Conservation (phyloP, 306 rosid species). For the Quercus cerris region DNA sequence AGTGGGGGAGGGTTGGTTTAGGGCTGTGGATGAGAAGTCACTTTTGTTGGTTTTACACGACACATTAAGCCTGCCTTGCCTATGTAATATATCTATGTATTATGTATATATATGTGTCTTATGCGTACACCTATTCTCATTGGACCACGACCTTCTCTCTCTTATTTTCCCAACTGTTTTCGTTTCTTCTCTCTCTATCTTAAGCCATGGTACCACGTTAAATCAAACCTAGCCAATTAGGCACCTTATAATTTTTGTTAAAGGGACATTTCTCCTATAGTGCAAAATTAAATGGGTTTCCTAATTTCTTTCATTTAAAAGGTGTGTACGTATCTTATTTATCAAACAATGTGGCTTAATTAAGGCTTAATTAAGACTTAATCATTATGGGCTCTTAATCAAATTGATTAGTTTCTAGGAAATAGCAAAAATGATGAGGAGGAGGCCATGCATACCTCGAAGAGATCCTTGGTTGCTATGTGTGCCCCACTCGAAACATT, state of each 20-base stretch:
- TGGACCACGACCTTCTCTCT: constrained; percentile 14
- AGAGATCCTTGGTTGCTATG: too few species aligned
- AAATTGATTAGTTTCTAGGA: constrained; percentile 37
- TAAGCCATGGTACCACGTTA: constrained; percentile 31
- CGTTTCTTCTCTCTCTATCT: neutral
- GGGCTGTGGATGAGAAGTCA: constrained; percentile 98
- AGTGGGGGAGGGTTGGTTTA: constrained; percentile 74
- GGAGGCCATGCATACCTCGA: too few species aligned
- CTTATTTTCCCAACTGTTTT: constrained; percentile 25
- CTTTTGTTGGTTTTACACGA: constrained; percentile 99
- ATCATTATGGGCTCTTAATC: constrained; percentile 9
- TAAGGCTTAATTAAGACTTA: too few species aligned
- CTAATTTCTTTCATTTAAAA: constrained; percentile 25
- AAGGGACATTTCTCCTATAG: constrained; percentile 66
- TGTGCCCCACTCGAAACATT: too few species aligned
- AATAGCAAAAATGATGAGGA: neutral
- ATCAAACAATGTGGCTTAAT: too few species aligned
- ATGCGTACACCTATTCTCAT: constrained; percentile 11
- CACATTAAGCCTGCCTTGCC: constrained; percentile 37
- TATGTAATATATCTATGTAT: constrained; percentile 8
- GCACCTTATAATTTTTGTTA: constrained; percentile 52
- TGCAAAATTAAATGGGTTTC: constrained; percentile 19
- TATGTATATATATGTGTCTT: too few species aligned
- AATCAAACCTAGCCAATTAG: constrained; percentile 7
- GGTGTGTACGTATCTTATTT: too few species aligned